Percentiles rank a stretch among this genome's conserved stretches.
Evolutionary conservation across 2,329 filamentous ascomycete genomes (phyloP).

Genomic region (Scedosporium minutisporum): DNA sequence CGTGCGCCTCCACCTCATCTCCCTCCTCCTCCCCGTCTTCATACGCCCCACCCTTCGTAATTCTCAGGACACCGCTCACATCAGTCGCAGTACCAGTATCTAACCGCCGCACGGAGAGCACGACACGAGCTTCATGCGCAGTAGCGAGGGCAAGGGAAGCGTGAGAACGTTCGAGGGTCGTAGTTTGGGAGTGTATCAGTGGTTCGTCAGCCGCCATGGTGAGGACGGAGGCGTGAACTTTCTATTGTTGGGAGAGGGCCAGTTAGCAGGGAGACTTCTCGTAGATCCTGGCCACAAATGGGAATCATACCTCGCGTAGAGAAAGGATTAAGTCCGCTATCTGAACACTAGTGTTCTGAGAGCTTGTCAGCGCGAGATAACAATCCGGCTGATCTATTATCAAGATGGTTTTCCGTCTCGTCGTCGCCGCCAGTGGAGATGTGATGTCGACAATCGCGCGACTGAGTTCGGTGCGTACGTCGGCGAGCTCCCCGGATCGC

Average conservation of each 20-base stretch:
- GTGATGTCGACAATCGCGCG: constrained; percentile 26
- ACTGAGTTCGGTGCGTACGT: constrained; percentile 28
- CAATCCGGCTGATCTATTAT: constrained; percentile 58
- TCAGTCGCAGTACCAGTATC: constrained; percentile 86
- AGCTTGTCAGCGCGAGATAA: constrained; percentile 43
- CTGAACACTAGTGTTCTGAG: constrained; percentile 27
- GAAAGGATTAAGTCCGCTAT: constrained; percentile 48
- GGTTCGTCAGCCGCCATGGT: constrained; percentile 65
- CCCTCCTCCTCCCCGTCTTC: constrained; percentile 13
- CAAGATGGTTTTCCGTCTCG: constrained; percentile 38
- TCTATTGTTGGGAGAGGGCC: constrained; percentile 25
- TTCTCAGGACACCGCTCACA: constrained; percentile 76
- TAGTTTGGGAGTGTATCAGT: constrained; percentile 50
- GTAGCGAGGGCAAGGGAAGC: constrained; percentile 60
- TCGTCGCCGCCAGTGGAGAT: constrained; percentile 5
- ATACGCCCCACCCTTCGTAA: constrained; percentile 47
- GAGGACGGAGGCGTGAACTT: constrained; percentile 56
- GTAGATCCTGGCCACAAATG: not conserved
- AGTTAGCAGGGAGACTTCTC: not conserved
- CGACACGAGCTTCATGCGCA: constrained; percentile 64
- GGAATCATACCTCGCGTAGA: constrained; percentile 50
- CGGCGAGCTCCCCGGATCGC: constrained; percentile 15
- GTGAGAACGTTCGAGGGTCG: constrained; percentile 60
- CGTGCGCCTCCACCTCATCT: constrained; percentile 43
- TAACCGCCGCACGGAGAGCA: constrained; percentile 64